Evolutionary conservation across 306 rosid genomes (phyloP).

Genomic region (Luffa aegyptiaca): DNA sequence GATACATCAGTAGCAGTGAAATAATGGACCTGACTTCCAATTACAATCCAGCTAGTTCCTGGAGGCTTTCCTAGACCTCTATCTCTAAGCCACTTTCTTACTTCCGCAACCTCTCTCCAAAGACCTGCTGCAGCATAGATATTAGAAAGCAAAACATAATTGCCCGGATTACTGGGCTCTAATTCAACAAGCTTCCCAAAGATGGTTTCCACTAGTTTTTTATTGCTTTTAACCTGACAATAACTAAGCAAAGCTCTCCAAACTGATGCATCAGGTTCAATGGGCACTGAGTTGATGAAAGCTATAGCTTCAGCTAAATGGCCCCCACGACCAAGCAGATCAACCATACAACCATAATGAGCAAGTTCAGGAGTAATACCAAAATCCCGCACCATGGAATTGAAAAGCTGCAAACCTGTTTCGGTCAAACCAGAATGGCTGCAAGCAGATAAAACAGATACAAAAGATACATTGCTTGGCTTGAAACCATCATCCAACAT

Average conservation of each 20-base stretch:
- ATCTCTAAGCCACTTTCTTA: slow-evolving; percentile 28
- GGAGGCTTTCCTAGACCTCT: slow-evolving; percentile 30
- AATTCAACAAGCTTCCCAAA: slow-evolving; percentile 32
- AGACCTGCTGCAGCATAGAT: slow-evolving; percentile 34
- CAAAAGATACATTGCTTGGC: slow-evolving; percentile 26
- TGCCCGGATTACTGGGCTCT: slow-evolving; percentile 38
- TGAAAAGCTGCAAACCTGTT: slow-evolving; percentile 28
- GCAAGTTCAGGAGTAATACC: slow-evolving; percentile 28
- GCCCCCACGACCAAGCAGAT: slow-evolving; percentile 43
- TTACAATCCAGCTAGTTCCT: slow-evolving; percentile 35
- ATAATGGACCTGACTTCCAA: slow-evolving; percentile 21
- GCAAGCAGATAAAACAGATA: slow-evolving; percentile 38
- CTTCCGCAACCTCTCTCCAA: slow-evolving; percentile 24
- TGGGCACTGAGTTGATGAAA: slow-evolving; percentile 27
- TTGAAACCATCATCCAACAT: slow-evolving; percentile 28
- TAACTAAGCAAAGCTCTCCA: slow-evolving; percentile 48
- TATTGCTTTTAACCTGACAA: slow-evolving; percentile 19
- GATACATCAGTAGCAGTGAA: slow-evolving; percentile 27
- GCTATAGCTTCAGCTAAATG: slow-evolving; percentile 26
- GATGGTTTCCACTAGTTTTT: slow-evolving; percentile 16
- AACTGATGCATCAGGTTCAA: slow-evolving; percentile 29
- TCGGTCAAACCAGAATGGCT: slow-evolving; percentile 37
- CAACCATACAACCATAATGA: slow-evolving; percentile 41
- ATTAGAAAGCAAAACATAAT: slow-evolving; percentile 33
- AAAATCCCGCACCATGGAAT: slow-evolving; percentile 26